Percentiles rank a stretch among this genome's conserved stretches.
Conservation (phyloP, 805 yeast species). For the Diddensiella transvaalensis region DNA sequence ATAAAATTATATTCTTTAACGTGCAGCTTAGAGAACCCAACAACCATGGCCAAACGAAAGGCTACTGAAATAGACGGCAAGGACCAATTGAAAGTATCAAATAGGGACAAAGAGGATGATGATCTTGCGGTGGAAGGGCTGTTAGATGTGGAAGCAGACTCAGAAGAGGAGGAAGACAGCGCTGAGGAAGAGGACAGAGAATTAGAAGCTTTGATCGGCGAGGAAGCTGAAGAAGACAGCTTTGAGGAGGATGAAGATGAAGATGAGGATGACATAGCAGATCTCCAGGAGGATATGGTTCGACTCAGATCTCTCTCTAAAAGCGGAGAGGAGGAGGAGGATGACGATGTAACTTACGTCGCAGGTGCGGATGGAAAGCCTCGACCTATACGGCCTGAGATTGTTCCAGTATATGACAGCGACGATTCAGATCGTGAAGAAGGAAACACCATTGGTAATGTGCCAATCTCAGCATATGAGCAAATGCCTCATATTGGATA, state of each 20-base stretch:
- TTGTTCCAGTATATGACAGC: constrained; percentile 89
- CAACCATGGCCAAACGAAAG: constrained; percentile 23
- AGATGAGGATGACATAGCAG: no score
- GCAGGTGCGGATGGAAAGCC: constrained; percentile 65
- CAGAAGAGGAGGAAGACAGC: constrained; percentile 25
- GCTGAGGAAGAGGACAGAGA: constrained; percentile 27
- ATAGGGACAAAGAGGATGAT: constrained; percentile 15
- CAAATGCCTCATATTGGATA: constrained; percentile 97
- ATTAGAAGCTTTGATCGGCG: constrained; percentile 26
- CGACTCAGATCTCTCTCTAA: constrained; percentile 48
- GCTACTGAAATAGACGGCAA: constrained; percentile 14
- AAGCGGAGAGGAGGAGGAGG: constrained; percentile 30
- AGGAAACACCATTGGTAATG: constrained; percentile 85
- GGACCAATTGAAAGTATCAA: constrained; percentile 3
- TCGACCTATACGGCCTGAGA: constrained; percentile 81
- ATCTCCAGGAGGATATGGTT: constrained; percentile 34
- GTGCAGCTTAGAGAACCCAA: no score
- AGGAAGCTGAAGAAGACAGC: constrained; percentile 23
- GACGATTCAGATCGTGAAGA: constrained; percentile 87
- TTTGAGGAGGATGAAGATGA: constrained; percentile 33
- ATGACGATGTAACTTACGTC: constrained; percentile 34
- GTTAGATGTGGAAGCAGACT: constrained; percentile 23
- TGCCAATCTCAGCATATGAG: constrained; percentile 90
- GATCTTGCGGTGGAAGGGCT: constrained; percentile 17
- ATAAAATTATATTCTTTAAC: no score